These are phyloP conservation scores for Podaxis sp. DNA, from an alignment of 768 basidiomycete genomes.

Conservation along the genomic window DNA sequence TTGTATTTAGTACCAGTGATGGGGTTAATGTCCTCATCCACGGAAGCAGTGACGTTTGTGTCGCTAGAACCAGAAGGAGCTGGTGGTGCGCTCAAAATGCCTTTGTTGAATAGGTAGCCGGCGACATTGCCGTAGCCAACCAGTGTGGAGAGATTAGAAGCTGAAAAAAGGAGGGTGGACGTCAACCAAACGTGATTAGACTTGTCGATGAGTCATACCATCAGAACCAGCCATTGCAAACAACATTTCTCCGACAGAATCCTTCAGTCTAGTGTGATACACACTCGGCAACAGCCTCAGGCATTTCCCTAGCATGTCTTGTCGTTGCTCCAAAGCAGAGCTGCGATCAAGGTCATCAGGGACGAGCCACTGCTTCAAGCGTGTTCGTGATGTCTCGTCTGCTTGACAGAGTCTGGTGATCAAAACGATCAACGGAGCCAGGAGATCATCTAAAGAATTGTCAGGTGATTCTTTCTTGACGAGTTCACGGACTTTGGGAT, in stretches of 20 bases:
- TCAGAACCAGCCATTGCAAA: constrained; percentile 82
- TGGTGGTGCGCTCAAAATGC: constrained; percentile 66
- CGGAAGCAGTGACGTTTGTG: constrained; percentile 30
- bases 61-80: constrained; percentile 26
- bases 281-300: constrained; percentile 74
- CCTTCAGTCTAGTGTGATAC: constrained; percentile 71
- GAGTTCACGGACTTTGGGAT: constrained; percentile 52
- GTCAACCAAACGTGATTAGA: background rate
- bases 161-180: constrained; percentile 28
- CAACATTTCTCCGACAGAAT: constrained; percentile 82
- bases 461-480: constrained; percentile 48
- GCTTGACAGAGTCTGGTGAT: constrained; percentile 68
- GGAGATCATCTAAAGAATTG: constrained; percentile 68
- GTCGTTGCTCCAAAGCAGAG: constrained; percentile 66
- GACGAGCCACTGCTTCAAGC: constrained; percentile 66
- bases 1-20: constrained; percentile 76
- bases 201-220: constrained; percentile 29
- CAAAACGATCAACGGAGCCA: constrained; percentile 76
- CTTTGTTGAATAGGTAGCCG: constrained; percentile 91
- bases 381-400: constrained; percentile 53
- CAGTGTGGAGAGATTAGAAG: constrained; percentile 67
- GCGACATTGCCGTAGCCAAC: constrained; percentile 96
- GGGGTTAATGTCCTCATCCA: constrained; percentile 64
- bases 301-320: constrained; percentile 75
- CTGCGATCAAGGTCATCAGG: constrained; percentile 82